Conservation (phyloP, 495 filamentous ascomycete species). For the Penicillium goetzii region DNA sequence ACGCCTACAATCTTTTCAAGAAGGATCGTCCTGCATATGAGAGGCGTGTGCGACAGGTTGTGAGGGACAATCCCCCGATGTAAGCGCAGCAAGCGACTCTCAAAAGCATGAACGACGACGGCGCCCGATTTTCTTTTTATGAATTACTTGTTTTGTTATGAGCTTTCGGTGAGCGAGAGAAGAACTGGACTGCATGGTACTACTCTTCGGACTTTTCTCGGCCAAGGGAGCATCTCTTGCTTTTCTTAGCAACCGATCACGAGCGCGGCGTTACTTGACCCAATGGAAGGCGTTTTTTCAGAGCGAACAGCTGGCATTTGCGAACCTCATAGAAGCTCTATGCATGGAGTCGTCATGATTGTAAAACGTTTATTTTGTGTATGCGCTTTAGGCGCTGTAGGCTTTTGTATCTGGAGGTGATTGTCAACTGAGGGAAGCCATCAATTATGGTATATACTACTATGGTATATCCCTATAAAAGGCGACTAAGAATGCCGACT, state of each 20-base stretch:
- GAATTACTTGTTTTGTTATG: not conserved
- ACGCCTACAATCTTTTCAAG: conserved; percentile 97
- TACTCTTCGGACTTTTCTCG: conserved; percentile 4
- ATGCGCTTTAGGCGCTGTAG: not conserved
- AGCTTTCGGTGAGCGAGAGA: conserved; percentile 5
- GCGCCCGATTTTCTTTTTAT: conserved; percentile 16
- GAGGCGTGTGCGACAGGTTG: conserved; percentile 79
- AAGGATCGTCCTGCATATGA: conserved; percentile 88
- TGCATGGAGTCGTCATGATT: not conserved
- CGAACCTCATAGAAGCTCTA: not conserved
- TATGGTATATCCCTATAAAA: not conserved
- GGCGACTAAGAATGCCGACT: not conserved
- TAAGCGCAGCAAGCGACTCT: conserved; percentile 32
- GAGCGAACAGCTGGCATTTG: conserved; percentile 10
- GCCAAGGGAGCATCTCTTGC: conserved; percentile 24
- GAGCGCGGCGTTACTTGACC: conserved; percentile 32
- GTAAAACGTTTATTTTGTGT: not conserved
- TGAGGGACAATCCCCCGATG: conserved; percentile 80
- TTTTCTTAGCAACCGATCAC: conserved; percentile 26
- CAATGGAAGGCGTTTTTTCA: conserved; percentile 27
- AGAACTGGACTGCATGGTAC: conserved; percentile 24
- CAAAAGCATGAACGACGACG: conserved; percentile 9
- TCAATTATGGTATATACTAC: not conserved
- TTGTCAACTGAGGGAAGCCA: not conserved
- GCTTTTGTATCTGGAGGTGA: not conserved